Evolutionary conservation across 108 stramenopile genomes (phyloP), one percentile per base, ranked within the genome.

Genomic region (Seminavis robusta): DNA sequence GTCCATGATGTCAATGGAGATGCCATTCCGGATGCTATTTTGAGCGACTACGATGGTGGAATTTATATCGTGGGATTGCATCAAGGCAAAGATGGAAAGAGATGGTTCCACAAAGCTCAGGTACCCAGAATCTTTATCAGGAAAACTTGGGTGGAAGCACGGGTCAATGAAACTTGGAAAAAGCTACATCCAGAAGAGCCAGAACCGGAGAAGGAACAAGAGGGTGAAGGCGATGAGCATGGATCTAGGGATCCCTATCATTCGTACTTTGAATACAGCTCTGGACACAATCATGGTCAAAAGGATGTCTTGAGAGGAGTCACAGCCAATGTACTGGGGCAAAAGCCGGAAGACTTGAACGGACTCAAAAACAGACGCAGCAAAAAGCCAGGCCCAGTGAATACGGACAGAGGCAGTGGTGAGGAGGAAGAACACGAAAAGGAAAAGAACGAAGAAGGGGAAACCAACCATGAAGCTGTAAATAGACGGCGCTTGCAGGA

Each of bases 31-130:
- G 89, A 90, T 71, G 83, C 78, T 13, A 83, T 87, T 37, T 39
- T 84, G 21, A 23, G 59, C 67, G 89, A 90, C 55, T 90, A 90
- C 44, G 84, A 90, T 58, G 89, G 89, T 8, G 81, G 83, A 23
- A 45, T 90, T 15, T 81, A 80, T 44, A 60, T 76, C 21, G 67
- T 86, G 4, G 85, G 85, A 24, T 70, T 86, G 69, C 65, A 79
- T 36, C 56, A 63, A 34, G 63, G 62, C 2, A 56, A 41, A 2
- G 47, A 56, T 16, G 28, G 59, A 21, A 54, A 47, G 28, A 68
- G 84, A 16, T 86, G 71, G 40, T 87, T 86, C 57, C 63, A 76
- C 17, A 66, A 69, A 15, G 67, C 83, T 1, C 76, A 84, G 21
- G 65, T 83, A 20, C 89, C 89, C 0, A 41, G 89, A 40, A 50